Base-by-base conservation (phyloP, 768 basidiomycete genomes). In the Amanita fuliginea region DNA sequence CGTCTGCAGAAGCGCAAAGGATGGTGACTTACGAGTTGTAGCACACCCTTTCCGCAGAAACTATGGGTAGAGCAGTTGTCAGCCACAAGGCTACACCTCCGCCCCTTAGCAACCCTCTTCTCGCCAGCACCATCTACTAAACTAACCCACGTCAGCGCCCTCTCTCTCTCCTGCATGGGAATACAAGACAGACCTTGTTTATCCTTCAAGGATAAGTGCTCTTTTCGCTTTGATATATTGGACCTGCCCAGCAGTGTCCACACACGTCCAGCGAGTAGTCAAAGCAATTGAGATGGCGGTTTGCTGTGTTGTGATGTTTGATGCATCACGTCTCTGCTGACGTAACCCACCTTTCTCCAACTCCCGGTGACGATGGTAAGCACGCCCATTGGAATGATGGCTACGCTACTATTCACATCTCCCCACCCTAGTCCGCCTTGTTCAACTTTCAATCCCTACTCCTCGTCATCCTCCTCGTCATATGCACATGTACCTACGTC, bases 401-500 rank as follows among this genome's bases (percentile, higher is more conserved):
- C n/a, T n/a, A n/a, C n/a, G n/a, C n/a, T n/a, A n/a, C n/a, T n/a
- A n/a, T n/a, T n/a, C n/a, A n/a, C n/a, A 26, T 26, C 6, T 6
- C 28, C 1, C 28, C 9, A 6, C 21, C n/a, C 24, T 13, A 75
- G 75, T 94, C 95, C 24, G 96, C 96, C 2, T 76, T 99, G 19
- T 97, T 98, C 81, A 95, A 97, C 69, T 99, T 99, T 62, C 86
- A 95, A 66, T 92, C 94, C 0, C 76, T 99, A 16, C 76, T 99
- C 16, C 81, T 95, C 60, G 92, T 95, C 63, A 83, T 97, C 55
- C 77, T 98, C 7, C 76, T 99, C 43, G 74, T 88, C 64, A 92
- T 97, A 52, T 99, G 96, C 71, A 98, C 96, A 51, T 97, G 90
- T 71, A 93, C 95, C 3, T 99, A 98, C 65, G 77, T 94, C 11